phyloP scores from a whole-genome alignment of 1,139 yeast genomes.

The Geotrichum fermentans region DNA sequence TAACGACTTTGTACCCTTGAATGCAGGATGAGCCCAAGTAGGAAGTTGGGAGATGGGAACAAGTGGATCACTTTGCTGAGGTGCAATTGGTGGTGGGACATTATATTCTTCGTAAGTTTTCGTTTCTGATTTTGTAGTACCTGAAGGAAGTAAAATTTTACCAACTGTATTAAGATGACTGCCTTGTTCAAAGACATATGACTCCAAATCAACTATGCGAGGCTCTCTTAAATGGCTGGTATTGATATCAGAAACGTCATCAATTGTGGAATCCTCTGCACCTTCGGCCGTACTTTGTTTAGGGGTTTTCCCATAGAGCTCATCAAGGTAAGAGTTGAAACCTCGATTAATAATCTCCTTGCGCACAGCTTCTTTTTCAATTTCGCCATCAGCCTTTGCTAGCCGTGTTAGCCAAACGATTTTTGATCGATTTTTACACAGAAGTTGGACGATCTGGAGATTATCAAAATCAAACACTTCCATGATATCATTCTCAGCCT shows the following conservation, averaged over 20 bases:
- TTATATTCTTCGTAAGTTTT: slow-evolving; percentile 80
- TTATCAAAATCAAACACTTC: slow-evolving; percentile 50
- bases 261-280: slow-evolving; percentile 25
- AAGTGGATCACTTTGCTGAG: slow-evolving; percentile 44
- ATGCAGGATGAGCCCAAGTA: slow-evolving; percentile 73
- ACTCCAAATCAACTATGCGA: slow-evolving; percentile 56
- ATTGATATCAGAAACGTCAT: slow-evolving; percentile 29
- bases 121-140: slow-evolving; percentile 72
- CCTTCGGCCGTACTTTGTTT: slow-evolving; percentile 21
- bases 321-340: slow-evolving; percentile 33
- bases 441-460: slow-evolving; percentile 45
- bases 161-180: slow-evolving; percentile 61
- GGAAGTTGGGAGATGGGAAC: slow-evolving; percentile 66
- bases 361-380: slow-evolving; percentile 36
- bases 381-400: slow-evolving; percentile 40
- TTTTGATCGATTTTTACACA: slow-evolving; percentile 50
- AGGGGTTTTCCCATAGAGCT: slow-evolving; percentile 28
- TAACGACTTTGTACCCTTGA: slow-evolving; percentile 55
- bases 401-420: slow-evolving; percentile 53
- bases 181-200: slow-evolving; percentile 66
- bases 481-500: slow-evolving; percentile 52
- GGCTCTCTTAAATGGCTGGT: slow-evolving; percentile 41
- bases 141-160: slow-evolving; percentile 71
- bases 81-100: slow-evolving; percentile 68
- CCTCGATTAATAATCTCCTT: slow-evolving; percentile 38